Evolutionary conservation across 2,329 filamentous ascomycete species (phyloP).

Genomic region (Ophiostoma pallidulum): DNA sequence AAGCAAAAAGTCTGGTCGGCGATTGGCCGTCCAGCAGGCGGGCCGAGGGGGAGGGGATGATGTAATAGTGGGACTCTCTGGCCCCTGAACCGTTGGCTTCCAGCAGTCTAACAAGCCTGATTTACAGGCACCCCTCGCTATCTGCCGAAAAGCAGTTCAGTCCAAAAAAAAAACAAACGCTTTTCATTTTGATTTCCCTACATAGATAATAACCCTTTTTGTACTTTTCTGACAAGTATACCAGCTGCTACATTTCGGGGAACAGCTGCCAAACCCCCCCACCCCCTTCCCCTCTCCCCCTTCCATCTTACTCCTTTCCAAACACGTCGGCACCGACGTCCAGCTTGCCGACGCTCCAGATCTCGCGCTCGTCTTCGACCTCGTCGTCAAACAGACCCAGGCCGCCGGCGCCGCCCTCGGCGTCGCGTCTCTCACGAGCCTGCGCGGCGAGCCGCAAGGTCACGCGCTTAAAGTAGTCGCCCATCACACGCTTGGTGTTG

Average conservation of each 20-base stretch:
- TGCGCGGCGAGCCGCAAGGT: constrained; percentile 76
- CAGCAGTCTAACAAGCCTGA: too few relatives aligned
- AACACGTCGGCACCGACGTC: constrained; percentile 60
- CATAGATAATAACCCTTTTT: too few relatives aligned
- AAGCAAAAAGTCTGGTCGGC: background rate
- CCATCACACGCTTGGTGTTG: constrained; percentile 66
- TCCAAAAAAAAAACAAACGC: background rate
- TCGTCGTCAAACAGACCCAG: constrained; percentile 85
- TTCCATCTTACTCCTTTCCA: constrained; percentile 25
- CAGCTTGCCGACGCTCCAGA: constrained; percentile 90
- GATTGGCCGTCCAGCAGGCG: constrained; percentile 5
- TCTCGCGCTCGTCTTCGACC: constrained; percentile 84
- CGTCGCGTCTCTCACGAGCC: constrained; percentile 79
- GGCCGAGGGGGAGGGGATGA: background rate
- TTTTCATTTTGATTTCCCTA: background rate
- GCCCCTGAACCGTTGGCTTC: too few relatives aligned
- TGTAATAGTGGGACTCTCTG: too few relatives aligned
- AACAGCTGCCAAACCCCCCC: background rate
- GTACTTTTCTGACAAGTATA: too few relatives aligned
- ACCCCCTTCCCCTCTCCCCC: background rate
- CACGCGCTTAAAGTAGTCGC: constrained; percentile 83
- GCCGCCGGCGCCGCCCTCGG: constrained; percentile 80
- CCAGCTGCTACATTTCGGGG: background rate
- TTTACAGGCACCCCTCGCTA: too few relatives aligned
- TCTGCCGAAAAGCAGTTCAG: background rate